phyloP scores from a whole-genome alignment of 768 basidiomycete genomes.

The Panellus pusillus region DNA sequence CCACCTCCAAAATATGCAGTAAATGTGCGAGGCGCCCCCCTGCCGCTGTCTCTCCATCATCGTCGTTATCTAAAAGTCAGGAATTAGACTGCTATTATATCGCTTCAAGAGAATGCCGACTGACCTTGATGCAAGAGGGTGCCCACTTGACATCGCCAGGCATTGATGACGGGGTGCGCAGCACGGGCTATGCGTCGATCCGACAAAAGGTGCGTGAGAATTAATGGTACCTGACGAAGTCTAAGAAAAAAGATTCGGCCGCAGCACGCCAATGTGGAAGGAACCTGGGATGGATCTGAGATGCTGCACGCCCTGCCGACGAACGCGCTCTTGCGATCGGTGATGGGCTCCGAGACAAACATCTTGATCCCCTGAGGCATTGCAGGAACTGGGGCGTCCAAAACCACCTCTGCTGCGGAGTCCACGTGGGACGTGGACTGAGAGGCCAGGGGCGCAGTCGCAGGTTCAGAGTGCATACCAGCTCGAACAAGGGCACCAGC shows the following conservation, averaged over 20 bases:
- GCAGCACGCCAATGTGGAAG: background rate
- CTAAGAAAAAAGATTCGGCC: slow-evolving; percentile 2
- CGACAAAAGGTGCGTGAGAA: slow-evolving; percentile 65
- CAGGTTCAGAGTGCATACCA: slow-evolving; percentile 36
- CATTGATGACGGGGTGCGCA: slow-evolving; percentile 78
- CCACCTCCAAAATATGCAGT: slow-evolving; percentile 81
- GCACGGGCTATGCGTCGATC: slow-evolving; percentile 75
- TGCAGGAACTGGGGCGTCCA: background rate
- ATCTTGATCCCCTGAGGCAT: slow-evolving; percentile 68
- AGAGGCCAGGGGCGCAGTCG: slow-evolving; percentile 23
- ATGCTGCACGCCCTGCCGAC: slow-evolving; percentile 84
- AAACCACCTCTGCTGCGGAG: background rate
- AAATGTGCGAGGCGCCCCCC: slow-evolving; percentile 90
- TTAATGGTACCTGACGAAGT: slow-evolving; percentile 56
- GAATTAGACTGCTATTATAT: background rate
- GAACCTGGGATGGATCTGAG: slow-evolving; percentile 73
- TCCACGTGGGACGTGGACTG: background rate
- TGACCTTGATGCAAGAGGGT: slow-evolving; percentile 73
- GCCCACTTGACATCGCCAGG: slow-evolving; percentile 76
- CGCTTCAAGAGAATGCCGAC: background rate
- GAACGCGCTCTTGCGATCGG: slow-evolving; percentile 84
- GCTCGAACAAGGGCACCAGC: slow-evolving; percentile 57
- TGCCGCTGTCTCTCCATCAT: slow-evolving; percentile 92
- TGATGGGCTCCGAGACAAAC: slow-evolving; percentile 73
- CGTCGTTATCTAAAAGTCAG: slow-evolving; percentile 73